Conservation (phyloP, 805 yeast genomes). For the Ogataea salicorniae region DNA sequence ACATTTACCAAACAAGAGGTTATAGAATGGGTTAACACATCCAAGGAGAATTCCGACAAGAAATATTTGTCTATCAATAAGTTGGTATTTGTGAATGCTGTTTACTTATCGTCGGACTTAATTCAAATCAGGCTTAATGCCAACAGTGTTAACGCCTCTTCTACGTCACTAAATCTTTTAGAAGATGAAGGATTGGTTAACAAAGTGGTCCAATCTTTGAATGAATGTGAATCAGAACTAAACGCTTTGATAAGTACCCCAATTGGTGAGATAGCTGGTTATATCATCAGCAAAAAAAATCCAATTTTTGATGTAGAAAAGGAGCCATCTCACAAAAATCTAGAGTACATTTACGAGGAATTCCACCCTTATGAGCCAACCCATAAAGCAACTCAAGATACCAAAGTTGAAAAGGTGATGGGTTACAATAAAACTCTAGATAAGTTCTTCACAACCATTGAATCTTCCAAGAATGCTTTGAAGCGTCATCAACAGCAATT, state of each 20-base stretch:
- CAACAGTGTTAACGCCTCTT: conserved; percentile 38
- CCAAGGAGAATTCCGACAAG: conserved; percentile 29
- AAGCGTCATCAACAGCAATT: conserved; percentile 71
- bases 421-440: conserved; percentile 85
- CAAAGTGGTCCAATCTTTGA: conserved; percentile 38
- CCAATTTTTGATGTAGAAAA: conserved; percentile 40
- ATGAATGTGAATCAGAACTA: conserved; percentile 42
- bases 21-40: conserved; percentile 35
- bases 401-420: conserved; percentile 38
- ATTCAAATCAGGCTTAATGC: conserved; percentile 52
- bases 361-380: conserved; percentile 50
- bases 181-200: conserved; percentile 27
- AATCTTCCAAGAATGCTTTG: conserved; percentile 71
- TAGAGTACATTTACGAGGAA: conserved; percentile 44
- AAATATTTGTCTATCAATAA: conserved; percentile 64
- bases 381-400: conserved; percentile 25
- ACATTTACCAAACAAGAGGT: conserved; percentile 31
- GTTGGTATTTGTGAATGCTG: conserved; percentile 57
- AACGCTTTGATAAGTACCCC: conserved; percentile 30
- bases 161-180: conserved; percentile 27
- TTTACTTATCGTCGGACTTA: conserved; percentile 76
- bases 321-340: conserved; percentile 28
- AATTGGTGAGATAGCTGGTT: conserved; percentile 45
- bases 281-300: conserved; percentile 58
- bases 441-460: conserved; percentile 76